phyloP scores from a whole-genome alignment of 2,329 filamentous ascomycete species.

The Trichothecium sympodiale region DNA sequence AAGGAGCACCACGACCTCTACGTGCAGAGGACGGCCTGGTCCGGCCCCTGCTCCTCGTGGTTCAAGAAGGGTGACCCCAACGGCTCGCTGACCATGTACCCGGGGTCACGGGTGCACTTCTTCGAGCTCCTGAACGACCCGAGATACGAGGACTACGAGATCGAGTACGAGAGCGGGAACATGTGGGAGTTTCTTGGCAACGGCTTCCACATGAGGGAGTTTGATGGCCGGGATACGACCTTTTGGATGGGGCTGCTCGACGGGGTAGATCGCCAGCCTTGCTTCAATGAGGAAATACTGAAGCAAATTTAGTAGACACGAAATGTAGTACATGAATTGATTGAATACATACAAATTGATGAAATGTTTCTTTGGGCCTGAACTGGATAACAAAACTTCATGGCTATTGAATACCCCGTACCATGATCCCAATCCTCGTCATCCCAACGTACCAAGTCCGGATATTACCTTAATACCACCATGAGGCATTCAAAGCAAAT shows the following conservation, averaged over 20 bases:
- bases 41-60: constrained; percentile 35
- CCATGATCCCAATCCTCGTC: too few species aligned
- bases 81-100: constrained; percentile 35
- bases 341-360: too few species aligned
- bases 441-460: too few species aligned
- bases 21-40: constrained; percentile 43
- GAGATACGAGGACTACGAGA: constrained; percentile 40
- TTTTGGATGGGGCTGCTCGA: constrained; percentile 2
- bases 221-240: constrained; percentile 1
- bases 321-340: too few species aligned
- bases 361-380: too few species aligned
- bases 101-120: constrained; percentile 38
- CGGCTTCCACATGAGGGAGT: constrained; percentile 48
- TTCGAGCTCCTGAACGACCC: constrained; percentile 37
- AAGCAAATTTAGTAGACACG: too few species aligned
- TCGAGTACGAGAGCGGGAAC: constrained; percentile 54
- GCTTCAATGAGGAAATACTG: too few species aligned
- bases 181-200: constrained; percentile 40
- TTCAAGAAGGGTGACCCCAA: constrained; percentile 32
- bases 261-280: too few species aligned
- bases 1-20: constrained; percentile 34
- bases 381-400: too few species aligned
- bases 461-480: too few species aligned
- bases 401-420: too few species aligned
- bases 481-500: too few species aligned